These are phyloP conservation scores for Erodium maritimum DNA, from an alignment of 345 rosid genomes.

Conservation along the genomic window DNA sequence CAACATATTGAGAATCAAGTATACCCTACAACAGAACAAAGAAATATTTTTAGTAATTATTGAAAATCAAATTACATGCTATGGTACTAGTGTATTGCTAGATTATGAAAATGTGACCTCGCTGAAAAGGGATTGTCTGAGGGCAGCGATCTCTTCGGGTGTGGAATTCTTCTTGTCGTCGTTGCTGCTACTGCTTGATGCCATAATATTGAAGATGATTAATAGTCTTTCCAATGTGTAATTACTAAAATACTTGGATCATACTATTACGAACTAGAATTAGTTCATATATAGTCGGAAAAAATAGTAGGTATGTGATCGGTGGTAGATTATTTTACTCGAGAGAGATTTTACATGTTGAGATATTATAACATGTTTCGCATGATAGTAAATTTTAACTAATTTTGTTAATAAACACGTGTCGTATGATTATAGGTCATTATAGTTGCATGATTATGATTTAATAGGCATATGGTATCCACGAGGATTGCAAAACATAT, in stretches of 20 bases:
- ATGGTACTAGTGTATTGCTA: too few relatives aligned
- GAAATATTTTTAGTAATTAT: too few relatives aligned
- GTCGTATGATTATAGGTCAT: too few relatives aligned
- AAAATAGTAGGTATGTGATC: too few relatives aligned
- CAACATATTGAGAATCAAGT: not conserved
- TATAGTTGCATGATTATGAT: too few relatives aligned
- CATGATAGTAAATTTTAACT: not conserved
- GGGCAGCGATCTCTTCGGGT: not conserved
- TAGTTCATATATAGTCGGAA: not conserved
- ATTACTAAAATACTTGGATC: not conserved
- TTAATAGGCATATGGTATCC: too few relatives aligned
- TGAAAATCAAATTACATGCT: too few relatives aligned
- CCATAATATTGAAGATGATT: not conserved
- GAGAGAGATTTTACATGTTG: not conserved
- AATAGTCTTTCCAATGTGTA: too few relatives aligned
- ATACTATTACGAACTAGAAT: not conserved
- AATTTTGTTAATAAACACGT: not conserved
- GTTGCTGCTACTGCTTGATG: not conserved
- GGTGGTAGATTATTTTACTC: not conserved
- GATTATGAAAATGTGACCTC: not conserved
- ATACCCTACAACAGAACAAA: not conserved
- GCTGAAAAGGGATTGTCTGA: not conserved
- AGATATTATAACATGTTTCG: not conserved
- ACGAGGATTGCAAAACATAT: too few relatives aligned
- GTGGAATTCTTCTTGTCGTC: too few relatives aligned